These are phyloP conservation scores for Aspergillus thermomutatus DNA, from an alignment of 2,329 filamentous ascomycete genomes.

Conservation along the genomic window DNA sequence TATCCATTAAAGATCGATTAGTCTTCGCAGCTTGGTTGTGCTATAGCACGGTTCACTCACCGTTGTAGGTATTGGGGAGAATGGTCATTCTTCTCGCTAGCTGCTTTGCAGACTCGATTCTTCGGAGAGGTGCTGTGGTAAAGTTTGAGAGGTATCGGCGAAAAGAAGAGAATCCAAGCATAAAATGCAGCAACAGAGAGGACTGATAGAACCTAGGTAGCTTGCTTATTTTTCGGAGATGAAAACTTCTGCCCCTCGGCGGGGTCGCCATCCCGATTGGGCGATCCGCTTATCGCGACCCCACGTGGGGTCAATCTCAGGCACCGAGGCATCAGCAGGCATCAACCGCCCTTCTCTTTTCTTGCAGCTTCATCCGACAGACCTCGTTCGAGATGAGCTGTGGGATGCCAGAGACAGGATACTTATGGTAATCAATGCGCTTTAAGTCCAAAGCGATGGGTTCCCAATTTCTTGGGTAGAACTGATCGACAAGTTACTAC, in stretches of 20 bases:
- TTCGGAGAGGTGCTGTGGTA: conserved; percentile 23
- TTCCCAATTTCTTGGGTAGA: neutral
- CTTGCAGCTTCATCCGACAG: neutral
- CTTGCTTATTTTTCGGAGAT: conserved; percentile 7
- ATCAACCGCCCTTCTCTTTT: neutral
- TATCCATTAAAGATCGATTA: conserved; percentile 2
- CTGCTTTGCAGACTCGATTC: conserved; percentile 33
- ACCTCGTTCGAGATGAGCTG: no score
- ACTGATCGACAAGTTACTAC: neutral
- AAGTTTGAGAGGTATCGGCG: conserved; percentile 19
- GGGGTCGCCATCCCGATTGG: conserved; percentile 24
- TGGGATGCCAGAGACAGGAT: no score
- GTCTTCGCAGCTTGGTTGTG: neutral
- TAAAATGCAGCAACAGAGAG: neutral
- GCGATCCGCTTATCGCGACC: conserved; percentile 15
- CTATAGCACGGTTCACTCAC: conserved; percentile 40
- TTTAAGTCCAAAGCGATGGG: neutral
- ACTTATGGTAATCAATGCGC: neutral
- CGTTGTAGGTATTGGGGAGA: conserved; percentile 58
- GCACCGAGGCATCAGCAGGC: conserved; percentile 9
- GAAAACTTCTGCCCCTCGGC: conserved; percentile 3
- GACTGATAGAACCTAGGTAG: conserved; percentile 15
- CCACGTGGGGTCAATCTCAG: conserved; percentile 25
- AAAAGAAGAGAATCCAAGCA: conserved; percentile 3
- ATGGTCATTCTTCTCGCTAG: conserved; percentile 46